Evolutionary conservation across 2,329 filamentous ascomycete genomes (phyloP).

Genomic region (Metarhizium robertsii): DNA sequence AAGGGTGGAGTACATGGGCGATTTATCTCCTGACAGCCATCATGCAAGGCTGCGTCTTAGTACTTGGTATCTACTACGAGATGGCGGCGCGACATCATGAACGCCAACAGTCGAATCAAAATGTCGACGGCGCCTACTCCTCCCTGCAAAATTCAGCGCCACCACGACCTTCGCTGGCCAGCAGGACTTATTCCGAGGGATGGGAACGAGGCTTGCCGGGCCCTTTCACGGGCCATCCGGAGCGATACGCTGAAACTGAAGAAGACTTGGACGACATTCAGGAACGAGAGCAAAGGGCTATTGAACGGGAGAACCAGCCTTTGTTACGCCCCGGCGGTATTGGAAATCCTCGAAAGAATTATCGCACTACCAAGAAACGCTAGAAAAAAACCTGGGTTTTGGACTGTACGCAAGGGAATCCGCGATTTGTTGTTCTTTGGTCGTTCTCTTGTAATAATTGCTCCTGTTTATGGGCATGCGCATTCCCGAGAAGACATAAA

Average conservation of each 20-base stretch:
- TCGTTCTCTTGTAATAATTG: neutral
- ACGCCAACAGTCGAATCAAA: conserved; percentile 11
- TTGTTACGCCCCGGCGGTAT: conserved; percentile 41
- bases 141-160: conserved; percentile 16
- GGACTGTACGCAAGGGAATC: neutral
- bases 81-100: conserved; percentile 32
- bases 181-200: conserved; percentile 38
- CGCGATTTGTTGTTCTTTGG: neutral
- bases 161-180: conserved; percentile 27
- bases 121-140: conserved; percentile 18
- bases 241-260: conserved; percentile 41
- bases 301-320: conserved; percentile 40
- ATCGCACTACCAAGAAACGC: conserved; percentile 21
- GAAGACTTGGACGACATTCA: conserved; percentile 41
- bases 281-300: conserved; percentile 41
- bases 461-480: neutral
- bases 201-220: conserved; percentile 42
- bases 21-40: conserved; percentile 79
- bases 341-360: conserved; percentile 33
- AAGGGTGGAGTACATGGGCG: conserved; percentile 93
- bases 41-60: conserved; percentile 73
- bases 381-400: neutral
- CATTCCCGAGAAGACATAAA: neutral
- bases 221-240: conserved; percentile 41
- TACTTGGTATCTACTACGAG: conserved; percentile 74